Percentiles rank a stretch among this genome's conserved stretches.
phyloP scores from a whole-genome alignment of 495 filamentous ascomycete genomes.

The Talaromyces liani region DNA sequence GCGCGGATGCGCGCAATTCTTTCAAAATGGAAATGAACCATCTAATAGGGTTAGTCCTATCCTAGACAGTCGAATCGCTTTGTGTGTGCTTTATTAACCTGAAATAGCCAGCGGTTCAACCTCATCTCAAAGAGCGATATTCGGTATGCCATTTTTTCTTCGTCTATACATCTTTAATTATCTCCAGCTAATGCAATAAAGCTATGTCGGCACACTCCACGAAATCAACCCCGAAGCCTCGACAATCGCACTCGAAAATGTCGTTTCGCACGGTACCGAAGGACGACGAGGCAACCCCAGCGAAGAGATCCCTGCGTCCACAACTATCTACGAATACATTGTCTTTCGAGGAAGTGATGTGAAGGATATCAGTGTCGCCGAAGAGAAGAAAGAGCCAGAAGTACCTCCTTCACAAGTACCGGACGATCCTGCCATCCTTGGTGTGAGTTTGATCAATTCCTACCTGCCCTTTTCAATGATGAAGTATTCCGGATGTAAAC shows the following conservation, averaged over 20 bases:
- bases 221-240: conserved; percentile 97
- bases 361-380: conserved; percentile 90
- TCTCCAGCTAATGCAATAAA: conserved; percentile 24
- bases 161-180: neutral
- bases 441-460: conserved; percentile 58
- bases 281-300: conserved; percentile 68
- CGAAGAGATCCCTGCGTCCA: conserved; percentile 73
- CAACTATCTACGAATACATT: conserved; percentile 94
- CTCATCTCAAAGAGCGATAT: conserved; percentile 97
- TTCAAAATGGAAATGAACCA: conserved; percentile 48
- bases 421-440: conserved; percentile 93
- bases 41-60: conserved; percentile 43
- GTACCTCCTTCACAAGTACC: conserved; percentile 63
- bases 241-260: conserved; percentile 93
- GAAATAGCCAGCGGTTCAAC: conserved; percentile 44
- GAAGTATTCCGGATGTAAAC: conserved; percentile 82
- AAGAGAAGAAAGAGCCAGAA: conserved; percentile 67
- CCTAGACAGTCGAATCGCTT: conserved; percentile 15
- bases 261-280: conserved; percentile 88
- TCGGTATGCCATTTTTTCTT: conserved; percentile 48
- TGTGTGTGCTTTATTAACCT: conserved; percentile 41
- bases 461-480: conserved; percentile 48
- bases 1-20: conserved; percentile 29
- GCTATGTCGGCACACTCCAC: conserved; percentile 92
- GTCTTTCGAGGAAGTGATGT: conserved; percentile 98